Percentiles rank a stretch among this genome's conserved stretches.
Conservation (phyloP, 768 basidiomycete species). For the Psilocybe subaeruginosa region DNA sequence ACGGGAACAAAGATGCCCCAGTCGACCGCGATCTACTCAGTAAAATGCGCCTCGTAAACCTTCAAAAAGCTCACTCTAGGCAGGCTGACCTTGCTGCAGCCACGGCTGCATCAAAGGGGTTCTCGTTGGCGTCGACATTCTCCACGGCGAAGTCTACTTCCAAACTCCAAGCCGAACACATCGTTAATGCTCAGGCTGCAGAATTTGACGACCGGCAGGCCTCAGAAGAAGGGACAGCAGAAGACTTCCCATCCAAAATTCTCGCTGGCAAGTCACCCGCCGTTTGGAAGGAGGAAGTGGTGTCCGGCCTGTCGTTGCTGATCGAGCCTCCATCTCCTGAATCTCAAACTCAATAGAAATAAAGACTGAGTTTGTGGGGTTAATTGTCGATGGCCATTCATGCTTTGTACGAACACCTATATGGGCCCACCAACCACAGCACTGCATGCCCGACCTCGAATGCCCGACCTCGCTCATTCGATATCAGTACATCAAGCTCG, state of each 20-base stretch:
- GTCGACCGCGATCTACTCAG: neutral
- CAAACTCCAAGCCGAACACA: neutral
- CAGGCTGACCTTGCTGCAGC: neutral
- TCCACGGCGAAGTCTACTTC: no score
- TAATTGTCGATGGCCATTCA: no score
- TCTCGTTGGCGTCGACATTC: no score
- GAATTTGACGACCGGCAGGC: neutral
- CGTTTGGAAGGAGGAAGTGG: constrained; percentile 16
- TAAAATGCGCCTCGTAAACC: neutral
- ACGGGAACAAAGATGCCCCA: neutral
- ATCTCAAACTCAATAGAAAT: neutral
- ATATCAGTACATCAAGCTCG: neutral
- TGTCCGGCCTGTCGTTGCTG: constrained; percentile 1
- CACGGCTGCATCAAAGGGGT: neutral
- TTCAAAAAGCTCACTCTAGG: neutral
- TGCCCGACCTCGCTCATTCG: neutral
- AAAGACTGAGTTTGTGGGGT: no score
- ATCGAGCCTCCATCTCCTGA: neutral
- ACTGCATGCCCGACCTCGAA: neutral
- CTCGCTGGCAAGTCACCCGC: constrained; percentile 7
- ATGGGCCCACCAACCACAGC: no score
- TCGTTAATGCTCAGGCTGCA: neutral
- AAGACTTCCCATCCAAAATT: neutral
- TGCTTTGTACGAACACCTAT: no score
- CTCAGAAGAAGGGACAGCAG: neutral